Conservation (phyloP, 1,139 yeast genomes). For the Yamadazyma siamensis region DNA sequence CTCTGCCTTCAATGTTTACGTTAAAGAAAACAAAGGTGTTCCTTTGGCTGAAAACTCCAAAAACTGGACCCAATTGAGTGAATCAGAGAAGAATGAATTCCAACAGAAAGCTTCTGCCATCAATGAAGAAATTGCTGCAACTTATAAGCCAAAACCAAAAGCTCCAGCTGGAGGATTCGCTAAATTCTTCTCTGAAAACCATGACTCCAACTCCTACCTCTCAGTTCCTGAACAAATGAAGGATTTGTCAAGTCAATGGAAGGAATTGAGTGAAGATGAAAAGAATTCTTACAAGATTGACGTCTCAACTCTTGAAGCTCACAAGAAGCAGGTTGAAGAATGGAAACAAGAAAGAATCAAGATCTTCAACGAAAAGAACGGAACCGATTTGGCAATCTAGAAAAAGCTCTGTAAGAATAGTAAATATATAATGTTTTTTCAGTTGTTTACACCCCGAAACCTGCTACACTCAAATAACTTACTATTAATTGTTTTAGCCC, state of each 20-base stretch:
- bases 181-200: slow-evolving; percentile 23
- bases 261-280: slow-evolving; percentile 23
- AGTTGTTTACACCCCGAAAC: too few relatives aligned
- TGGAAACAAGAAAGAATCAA: slow-evolving; percentile 23
- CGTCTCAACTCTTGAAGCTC: slow-evolving; percentile 17
- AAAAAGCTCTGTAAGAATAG: too few relatives aligned
- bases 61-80: slow-evolving; percentile 14
- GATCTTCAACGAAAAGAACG: slow-evolving; percentile 10
- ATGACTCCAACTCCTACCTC: slow-evolving; percentile 15
- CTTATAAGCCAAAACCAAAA: slow-evolving; percentile 35
- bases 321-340: slow-evolving; percentile 17
- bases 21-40: slow-evolving; percentile 19
- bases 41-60: slow-evolving; percentile 6
- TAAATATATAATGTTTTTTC: too few relatives aligned
- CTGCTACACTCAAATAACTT: too few relatives aligned
- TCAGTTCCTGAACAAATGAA: slow-evolving; percentile 21
- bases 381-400: slow-evolving; percentile 5
- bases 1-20: slow-evolving; percentile 26
- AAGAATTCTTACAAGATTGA: slow-evolving; percentile 26
- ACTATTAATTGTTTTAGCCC: slow-evolving; percentile 7
- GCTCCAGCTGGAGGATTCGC: slow-evolving; percentile 31
- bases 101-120: slow-evolving; percentile 22
- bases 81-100: slow-evolving; percentile 24
- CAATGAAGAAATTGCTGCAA: slow-evolving; percentile 23
- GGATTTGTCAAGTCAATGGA: slow-evolving; percentile 30